Percentiles rank a stretch among this genome's conserved stretches.
Evolutionary conservation across 2,329 filamentous ascomycete species (phyloP).

Genomic region (Colletotrichum endophyticum): DNA sequence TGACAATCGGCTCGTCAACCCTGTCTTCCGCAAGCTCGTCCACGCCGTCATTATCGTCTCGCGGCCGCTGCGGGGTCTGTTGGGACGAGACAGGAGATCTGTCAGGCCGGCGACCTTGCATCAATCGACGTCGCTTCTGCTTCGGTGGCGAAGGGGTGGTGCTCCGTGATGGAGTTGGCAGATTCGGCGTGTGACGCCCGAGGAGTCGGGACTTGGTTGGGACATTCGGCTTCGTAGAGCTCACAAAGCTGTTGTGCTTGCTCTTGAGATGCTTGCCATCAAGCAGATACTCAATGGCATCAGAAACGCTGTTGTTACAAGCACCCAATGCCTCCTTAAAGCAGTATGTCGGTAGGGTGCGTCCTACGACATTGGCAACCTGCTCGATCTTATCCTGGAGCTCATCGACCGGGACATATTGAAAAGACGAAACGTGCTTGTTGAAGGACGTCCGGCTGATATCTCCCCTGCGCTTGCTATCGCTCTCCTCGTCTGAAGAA

Average conservation of each 20-base stretch:
- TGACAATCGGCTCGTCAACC: conserved; percentile 28
- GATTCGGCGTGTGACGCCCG: conserved; percentile 19
- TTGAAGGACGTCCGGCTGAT: conserved; percentile 66
- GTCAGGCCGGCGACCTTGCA: conserved; percentile 37
- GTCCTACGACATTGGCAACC: conserved; percentile 39
- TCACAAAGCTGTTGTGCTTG: conserved; percentile 8
- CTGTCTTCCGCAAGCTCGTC: conserved; percentile 31
- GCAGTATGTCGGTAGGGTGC: conserved; percentile 31
- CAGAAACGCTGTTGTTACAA: conserved; percentile 38
- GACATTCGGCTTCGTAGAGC: conserved; percentile 23
- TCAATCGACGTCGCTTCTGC: conserved; percentile 32
- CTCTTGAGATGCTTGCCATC: conserved; percentile 23
- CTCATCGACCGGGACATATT: conserved; percentile 54
- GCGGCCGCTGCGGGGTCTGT: conserved; percentile 22
- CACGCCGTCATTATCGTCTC: conserved; percentile 28
- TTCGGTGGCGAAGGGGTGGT: conserved; percentile 32
- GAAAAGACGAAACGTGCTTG: conserved; percentile 40
- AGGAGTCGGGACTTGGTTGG: conserved; percentile 22
- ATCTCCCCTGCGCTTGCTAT: conserved; percentile 58
- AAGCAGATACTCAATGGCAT: conserved; percentile 35
- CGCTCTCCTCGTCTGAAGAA: conserved; percentile 53
- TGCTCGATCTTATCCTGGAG: conserved; percentile 39
- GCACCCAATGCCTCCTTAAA: conserved; percentile 37
- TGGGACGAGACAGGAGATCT: conserved; percentile 22
- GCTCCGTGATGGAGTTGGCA: conserved; percentile 20